Evolutionary conservation across 2,329 filamentous ascomycete genomes (phyloP).

Genomic region (Dryadomyces quercivorus): DNA sequence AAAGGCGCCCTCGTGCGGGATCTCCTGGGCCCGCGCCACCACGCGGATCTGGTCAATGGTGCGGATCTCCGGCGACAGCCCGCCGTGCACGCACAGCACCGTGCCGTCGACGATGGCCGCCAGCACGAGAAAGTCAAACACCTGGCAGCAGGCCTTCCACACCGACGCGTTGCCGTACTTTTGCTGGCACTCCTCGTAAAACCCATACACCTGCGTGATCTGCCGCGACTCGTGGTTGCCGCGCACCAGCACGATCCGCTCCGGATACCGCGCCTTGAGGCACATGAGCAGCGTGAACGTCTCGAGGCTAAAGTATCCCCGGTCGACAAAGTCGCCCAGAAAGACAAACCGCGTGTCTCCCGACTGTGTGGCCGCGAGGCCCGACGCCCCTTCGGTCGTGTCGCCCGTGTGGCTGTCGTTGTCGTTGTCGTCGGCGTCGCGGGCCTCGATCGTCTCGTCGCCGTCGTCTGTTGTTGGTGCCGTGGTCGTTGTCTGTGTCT

Average conservation of each 20-base stretch:
- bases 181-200: conserved; percentile 95
- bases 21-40: conserved; percentile 93
- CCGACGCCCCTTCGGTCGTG: conserved; percentile 18
- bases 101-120: conserved; percentile 97
- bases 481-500: conserved; percentile 35
- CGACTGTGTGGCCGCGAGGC: conserved; percentile 25
- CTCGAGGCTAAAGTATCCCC: conserved; percentile 94
- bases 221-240: conserved; percentile 97
- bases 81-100: conserved; percentile 96
- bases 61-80: conserved; percentile 78
- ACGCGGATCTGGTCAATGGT: conserved; percentile 99
- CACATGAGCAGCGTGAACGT: conserved; percentile 96
- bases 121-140: conserved; percentile 95
- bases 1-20: conserved; percentile 96
- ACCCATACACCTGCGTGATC: conserved; percentile 96
- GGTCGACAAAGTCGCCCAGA: conserved; percentile 87
- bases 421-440: neutral
- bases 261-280: conserved; percentile 80
- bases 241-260: conserved; percentile 88
- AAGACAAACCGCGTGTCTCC: conserved; percentile 47
- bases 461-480: conserved; percentile 31
- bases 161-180: conserved; percentile 98
- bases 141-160: conserved; percentile 99
- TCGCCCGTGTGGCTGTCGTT: conserved; percentile 24
- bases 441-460: conserved; percentile 21